Conservation (phyloP, 2,329 filamentous ascomycete genomes). For the Coniochaeta sp. region DNA sequence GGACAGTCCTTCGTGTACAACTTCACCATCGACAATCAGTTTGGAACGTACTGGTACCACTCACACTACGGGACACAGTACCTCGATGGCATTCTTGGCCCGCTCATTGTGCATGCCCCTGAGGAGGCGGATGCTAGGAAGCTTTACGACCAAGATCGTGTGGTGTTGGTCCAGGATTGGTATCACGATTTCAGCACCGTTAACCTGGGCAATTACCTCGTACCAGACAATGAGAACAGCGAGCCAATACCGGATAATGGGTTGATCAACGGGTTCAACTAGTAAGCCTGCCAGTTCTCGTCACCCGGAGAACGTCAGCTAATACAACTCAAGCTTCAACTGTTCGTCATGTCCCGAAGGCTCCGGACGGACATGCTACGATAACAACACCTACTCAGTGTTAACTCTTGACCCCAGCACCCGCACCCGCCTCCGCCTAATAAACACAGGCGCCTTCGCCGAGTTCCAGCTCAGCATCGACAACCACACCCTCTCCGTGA, state of each 20-base stretch:
- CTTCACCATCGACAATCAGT: slow-evolving; percentile 16
- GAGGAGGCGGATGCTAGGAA: slow-evolving; percentile 40
- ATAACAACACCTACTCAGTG: neutral
- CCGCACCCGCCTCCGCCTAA: slow-evolving; percentile 48
- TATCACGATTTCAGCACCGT: slow-evolving; percentile 49
- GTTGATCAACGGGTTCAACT: slow-evolving; percentile 30
- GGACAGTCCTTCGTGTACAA: slow-evolving; percentile 37
- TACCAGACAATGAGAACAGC: slow-evolving; percentile 34
- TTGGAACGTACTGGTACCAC: slow-evolving; percentile 32
- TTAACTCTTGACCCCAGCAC: neutral
- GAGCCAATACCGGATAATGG: slow-evolving; percentile 37
- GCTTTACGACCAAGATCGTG: slow-evolving; percentile 51
- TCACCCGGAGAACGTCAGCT: neutral
- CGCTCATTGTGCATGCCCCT: slow-evolving; percentile 55
- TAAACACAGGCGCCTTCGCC: slow-evolving; percentile 66
- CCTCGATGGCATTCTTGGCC: slow-evolving; percentile 59
- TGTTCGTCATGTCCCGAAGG: neutral
- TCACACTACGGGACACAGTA: slow-evolving; percentile 55
- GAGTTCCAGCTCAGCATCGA: slow-evolving; percentile 68
- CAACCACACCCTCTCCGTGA: slow-evolving; percentile 48
- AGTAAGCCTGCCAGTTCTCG: neutral
- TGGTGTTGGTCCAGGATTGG: slow-evolving; percentile 61
- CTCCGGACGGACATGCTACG: neutral
- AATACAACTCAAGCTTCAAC: neutral
- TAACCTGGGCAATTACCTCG: slow-evolving; percentile 27